Percentiles rank a stretch among this genome's conserved stretches.
phyloP scores from a whole-genome alignment of 345 rosid genomes.

The Eucalyptus curtisii region DNA sequence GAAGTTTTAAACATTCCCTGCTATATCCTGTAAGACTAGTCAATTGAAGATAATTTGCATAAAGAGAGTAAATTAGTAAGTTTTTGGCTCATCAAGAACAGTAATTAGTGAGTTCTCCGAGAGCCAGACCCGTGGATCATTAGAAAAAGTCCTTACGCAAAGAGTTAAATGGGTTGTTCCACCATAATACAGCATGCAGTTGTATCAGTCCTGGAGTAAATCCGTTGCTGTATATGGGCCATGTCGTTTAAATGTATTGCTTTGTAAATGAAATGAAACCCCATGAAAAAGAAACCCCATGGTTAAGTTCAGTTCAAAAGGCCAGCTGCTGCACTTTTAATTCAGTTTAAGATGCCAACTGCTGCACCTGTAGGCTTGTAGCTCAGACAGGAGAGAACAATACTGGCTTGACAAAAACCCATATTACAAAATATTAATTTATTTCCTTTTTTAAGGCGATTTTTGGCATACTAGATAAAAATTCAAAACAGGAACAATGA shows the following conservation, averaged over 20 bases:
- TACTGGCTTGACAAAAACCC: background rate
- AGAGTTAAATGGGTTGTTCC: background rate
- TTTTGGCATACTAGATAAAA: background rate
- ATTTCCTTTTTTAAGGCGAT: background rate
- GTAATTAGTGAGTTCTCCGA: background rate
- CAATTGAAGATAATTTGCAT: background rate
- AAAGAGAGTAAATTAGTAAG: background rate
- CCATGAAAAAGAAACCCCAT: too few relatives aligned
- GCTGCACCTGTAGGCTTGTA: background rate
- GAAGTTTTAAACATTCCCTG: background rate
- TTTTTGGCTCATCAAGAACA: background rate
- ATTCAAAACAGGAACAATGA: background rate
- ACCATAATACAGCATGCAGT: background rate
- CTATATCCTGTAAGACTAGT: background rate
- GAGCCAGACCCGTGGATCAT: background rate
- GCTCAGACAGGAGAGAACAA: background rate
- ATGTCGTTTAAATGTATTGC: background rate
- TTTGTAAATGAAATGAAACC: background rate
- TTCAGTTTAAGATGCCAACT: background rate
- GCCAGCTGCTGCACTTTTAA: background rate
- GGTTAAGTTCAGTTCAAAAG: background rate
- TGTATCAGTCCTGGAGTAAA: background rate
- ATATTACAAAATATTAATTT: background rate
- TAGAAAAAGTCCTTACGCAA: background rate
- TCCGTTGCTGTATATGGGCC: background rate